Percentiles rank a stretch among this genome's conserved stretches.
These are phyloP conservation scores for Rhamnella rubrinervis DNA, from an alignment of 331 rosid species.

Conservation along the genomic window DNA sequence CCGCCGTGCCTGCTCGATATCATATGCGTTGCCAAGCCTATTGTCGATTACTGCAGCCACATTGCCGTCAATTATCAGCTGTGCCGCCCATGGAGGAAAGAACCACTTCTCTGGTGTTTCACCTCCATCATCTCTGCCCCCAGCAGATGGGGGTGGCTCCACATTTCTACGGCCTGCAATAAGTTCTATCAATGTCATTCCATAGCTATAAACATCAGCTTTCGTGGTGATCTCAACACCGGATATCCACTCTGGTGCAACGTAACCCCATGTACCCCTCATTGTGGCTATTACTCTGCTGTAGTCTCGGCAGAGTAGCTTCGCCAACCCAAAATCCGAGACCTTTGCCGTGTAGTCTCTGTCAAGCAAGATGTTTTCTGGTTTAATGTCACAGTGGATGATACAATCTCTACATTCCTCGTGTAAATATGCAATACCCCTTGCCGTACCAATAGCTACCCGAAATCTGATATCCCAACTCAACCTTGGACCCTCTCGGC, in stretches of 20 bases:
- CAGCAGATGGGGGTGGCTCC: conserved; percentile 45
- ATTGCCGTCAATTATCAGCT: conserved; percentile 58
- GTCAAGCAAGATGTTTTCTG: conserved; percentile 79
- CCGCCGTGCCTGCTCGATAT: conserved; percentile 57
- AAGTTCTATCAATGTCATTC: conserved; percentile 80
- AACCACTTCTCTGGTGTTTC: conserved; percentile 60
- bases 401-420: conserved; percentile 79
- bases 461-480: conserved; percentile 73
- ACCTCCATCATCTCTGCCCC: conserved; percentile 31
- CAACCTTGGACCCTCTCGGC: conserved; percentile 63
- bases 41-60: conserved; percentile 53
- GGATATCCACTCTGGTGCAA: conserved; percentile 91
- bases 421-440: conserved; percentile 78
- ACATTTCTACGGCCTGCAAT: conserved; percentile 74
- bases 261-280: conserved; percentile 92
- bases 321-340: conserved; percentile 84
- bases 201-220: conserved; percentile 89
- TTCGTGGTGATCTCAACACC: conserved; percentile 81
- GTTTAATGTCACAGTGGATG: conserved; percentile 87
- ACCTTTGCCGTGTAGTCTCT: conserved; percentile 62
- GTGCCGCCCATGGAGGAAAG: conserved; percentile 89
- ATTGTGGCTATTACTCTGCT: conserved; percentile 76
- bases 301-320: conserved; percentile 72
- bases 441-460: conserved; percentile 73
- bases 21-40: conserved; percentile 47